These are phyloP conservation scores for Sapria himalayana DNA, from an alignment of 345 rosid species.

Conservation along the genomic window DNA sequence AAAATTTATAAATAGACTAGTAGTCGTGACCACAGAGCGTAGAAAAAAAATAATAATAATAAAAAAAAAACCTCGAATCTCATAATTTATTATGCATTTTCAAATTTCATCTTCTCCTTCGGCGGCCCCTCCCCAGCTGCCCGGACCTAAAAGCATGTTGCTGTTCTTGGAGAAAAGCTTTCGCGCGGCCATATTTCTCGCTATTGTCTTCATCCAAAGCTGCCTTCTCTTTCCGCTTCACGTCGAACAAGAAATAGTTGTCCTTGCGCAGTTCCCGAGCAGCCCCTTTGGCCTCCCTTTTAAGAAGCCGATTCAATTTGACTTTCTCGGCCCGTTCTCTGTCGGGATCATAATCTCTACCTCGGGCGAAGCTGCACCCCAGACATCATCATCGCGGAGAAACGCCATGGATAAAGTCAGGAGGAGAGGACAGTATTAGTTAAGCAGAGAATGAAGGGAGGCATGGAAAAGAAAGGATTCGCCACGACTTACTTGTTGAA, in stretches of 20 bases:
- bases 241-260: slow-evolving; percentile 26
- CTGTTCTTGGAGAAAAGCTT: slow-evolving; percentile 84
- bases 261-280: slow-evolving; percentile 78
- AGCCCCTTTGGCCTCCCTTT: slow-evolving; percentile 50
- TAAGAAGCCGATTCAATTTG: slow-evolving; percentile 38
- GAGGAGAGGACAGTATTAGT: no score
- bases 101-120: slow-evolving; percentile 21
- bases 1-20: no score
- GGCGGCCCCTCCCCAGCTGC: slow-evolving; percentile 59
- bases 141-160: slow-evolving; percentile 78
- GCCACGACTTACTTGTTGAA: no score
- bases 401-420: no score
- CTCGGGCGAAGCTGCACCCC: slow-evolving; percentile 76
- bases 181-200: slow-evolving; percentile 47
- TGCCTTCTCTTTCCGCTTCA: slow-evolving; percentile 43
- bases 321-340: slow-evolving; percentile 41
- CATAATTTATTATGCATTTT: no score
- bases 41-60: no score
- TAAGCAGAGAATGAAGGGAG: no score
- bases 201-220: slow-evolving; percentile 31
- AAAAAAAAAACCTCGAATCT: no score
- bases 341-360: slow-evolving; percentile 90
- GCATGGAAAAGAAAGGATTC: no score
- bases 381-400: no score
- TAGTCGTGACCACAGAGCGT: no score